These are phyloP conservation scores for Coemansia sp. DNA, from an alignment of 192 early-diverging fungal species.

Conservation along the genomic window DNA sequence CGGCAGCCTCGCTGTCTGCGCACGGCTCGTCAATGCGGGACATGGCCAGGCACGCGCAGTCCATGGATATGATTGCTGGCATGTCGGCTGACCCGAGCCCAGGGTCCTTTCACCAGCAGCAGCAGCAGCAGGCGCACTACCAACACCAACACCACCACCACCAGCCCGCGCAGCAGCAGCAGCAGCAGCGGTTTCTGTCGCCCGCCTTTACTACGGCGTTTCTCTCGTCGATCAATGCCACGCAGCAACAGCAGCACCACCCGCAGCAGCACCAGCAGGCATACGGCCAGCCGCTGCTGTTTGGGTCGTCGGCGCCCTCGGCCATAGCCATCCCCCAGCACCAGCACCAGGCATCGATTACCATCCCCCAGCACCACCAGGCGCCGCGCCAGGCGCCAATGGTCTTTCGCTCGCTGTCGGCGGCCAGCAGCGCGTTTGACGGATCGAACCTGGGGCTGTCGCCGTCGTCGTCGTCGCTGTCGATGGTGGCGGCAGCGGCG, in stretches of 20 bases:
- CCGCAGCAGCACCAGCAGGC: neutral
- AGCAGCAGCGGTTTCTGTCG: constrained; percentile 7
- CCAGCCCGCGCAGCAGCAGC: neutral
- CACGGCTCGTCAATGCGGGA: neutral
- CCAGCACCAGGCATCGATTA: constrained; percentile 1
- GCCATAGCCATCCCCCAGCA: neutral
- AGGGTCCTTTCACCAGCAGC: constrained; percentile 1
- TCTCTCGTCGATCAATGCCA: neutral
- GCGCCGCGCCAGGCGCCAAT: constrained; percentile 19
- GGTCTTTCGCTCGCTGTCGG: constrained; percentile 32
- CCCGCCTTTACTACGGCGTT: neutral
- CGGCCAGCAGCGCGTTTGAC: constrained; percentile 22
- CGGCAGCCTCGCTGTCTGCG: neutral
- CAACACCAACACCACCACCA: constrained; percentile 3
- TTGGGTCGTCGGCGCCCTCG: constrained; percentile 13
- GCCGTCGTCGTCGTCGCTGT: constrained; percentile 11
- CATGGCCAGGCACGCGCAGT: neutral
- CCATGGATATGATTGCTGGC: neutral
- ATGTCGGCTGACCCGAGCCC: neutral
- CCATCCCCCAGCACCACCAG: constrained; percentile 13
- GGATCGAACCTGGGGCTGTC: constrained; percentile 9
- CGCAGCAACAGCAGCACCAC: neutral
- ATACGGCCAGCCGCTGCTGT: constrained; percentile 12
- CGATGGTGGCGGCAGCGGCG: constrained; percentile 20
- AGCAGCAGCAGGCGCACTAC: neutral